Percentiles rank a stretch among this genome's conserved stretches.
These are phyloP conservation scores for Hygrophila difformis DNA, from an alignment of 257 asterid genomes.

Conservation along the genomic window DNA sequence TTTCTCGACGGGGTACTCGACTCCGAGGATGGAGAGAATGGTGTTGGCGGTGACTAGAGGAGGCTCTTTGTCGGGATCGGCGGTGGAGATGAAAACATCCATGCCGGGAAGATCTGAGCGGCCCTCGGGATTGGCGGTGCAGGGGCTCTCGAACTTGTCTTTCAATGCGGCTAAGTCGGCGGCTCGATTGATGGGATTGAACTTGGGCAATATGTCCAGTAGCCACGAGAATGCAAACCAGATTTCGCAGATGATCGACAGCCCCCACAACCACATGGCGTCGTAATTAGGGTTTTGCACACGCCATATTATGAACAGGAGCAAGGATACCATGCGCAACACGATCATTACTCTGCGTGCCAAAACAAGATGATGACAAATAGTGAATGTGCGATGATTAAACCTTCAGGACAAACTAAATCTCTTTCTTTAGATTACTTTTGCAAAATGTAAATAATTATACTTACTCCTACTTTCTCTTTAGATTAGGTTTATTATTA, in stretches of 20 bases:
- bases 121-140: constrained; percentile 60
- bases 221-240: constrained; percentile 99
- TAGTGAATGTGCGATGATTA: too few relatives aligned
- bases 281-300: constrained; percentile 59
- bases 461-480: too few relatives aligned
- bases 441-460: too few relatives aligned
- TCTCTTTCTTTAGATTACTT: too few relatives aligned
- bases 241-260: constrained; percentile 74
- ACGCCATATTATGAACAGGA: constrained; percentile 65
- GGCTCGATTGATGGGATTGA: constrained; percentile 80
- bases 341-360: constrained; percentile 53
- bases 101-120: constrained; percentile 92
- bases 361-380: too few relatives aligned
- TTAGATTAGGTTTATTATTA: too few relatives aligned
- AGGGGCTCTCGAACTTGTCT: constrained; percentile 63
- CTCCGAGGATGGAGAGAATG: constrained; percentile 69
- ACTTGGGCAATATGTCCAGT: constrained; percentile 83
- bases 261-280: constrained; percentile 89
- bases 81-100: constrained; percentile 85
- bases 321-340: constrained; percentile 46
- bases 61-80: constrained; percentile 96
- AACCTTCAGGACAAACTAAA: too few relatives aligned
- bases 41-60: constrained; percentile 89
- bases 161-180: constrained; percentile 65
- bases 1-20: constrained; percentile 86